Evolutionary conservation across 257 asterid species (phyloP), one percentile per base, ranked within the genome.

Genomic region (Solanum arcanum): DNA sequence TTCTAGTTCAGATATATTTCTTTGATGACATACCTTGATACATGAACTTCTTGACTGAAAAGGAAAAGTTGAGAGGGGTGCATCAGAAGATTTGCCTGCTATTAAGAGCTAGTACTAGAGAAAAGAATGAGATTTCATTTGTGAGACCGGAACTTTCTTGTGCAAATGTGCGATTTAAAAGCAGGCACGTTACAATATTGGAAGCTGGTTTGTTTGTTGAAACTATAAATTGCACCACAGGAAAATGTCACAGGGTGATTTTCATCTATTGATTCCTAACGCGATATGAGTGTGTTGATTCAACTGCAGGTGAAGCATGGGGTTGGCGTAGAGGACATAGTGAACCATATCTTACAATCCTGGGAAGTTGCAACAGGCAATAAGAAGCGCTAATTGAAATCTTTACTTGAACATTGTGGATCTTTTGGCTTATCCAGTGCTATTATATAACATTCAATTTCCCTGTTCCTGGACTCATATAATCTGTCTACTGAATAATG

Each of bases 281-380:
- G 87, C 75, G 49, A 31, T 72, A 70, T 86, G 86, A 35, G 23
- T 73, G 47, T 52, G n/a, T 75, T 14, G 18, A 23, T 72, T 62
- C 76, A 78, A 12, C 12, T 88, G 91, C 92, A 96, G 99, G 99
- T 96, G 86, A 96, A 96, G 92, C 98, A 96, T 87, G 96, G 97
- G 37, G 96, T 95, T n/a, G 99, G 99, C 3, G 96, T 96, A 15
- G 92, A 93, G 90, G 93, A 95, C 88, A 96, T 96, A 42, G 98
- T 93, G 14, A 91, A 89, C 88, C 94, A 95, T 37, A 52, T 96
- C 59, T 88, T 96, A 78, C 92, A 91, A 88, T 93, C 94, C 27
- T 95, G 99, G 99, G 98, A 92, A 92, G 93, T 88, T n/a, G 93
- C 98, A 21, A 93, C 96, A 0, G 95, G 95, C 80, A 95, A 91